These are phyloP conservation scores for Groenewaldozyma tartarivorans DNA, from an alignment of 805 yeast species.

Conservation along the genomic window DNA sequence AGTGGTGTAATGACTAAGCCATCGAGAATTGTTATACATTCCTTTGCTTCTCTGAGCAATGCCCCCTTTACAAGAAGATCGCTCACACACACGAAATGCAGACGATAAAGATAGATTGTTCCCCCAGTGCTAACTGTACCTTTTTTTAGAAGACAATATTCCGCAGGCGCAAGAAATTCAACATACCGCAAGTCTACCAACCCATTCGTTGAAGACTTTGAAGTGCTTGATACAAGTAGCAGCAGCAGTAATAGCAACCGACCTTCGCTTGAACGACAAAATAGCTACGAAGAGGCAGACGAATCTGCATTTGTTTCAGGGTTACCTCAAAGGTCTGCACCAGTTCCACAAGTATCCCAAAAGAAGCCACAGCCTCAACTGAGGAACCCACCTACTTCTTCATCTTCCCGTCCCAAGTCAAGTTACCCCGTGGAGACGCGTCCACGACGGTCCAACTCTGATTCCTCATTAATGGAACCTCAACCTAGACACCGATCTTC, in stretches of 20 bases:
- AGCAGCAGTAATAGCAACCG: not conserved
- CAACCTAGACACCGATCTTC: not conserved
- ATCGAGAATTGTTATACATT: too few species aligned
- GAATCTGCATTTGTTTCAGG: not conserved
- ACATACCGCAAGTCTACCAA: constrained; percentile 16
- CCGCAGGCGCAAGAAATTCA: too few species aligned
- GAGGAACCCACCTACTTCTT: constrained; percentile 1
- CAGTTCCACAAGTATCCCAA: not conserved
- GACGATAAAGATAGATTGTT: too few species aligned
- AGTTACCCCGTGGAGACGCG: constrained; percentile 20
- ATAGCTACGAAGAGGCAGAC: not conserved
- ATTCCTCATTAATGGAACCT: constrained; percentile 17
- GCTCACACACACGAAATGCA: too few species aligned
- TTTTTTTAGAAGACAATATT: too few species aligned
- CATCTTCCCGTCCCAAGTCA: not conserved
- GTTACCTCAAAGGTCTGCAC: not conserved
- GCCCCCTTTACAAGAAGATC: too few species aligned
- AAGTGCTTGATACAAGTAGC: not conserved
- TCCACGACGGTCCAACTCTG: constrained; percentile 20
- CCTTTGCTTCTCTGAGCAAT: too few species aligned
- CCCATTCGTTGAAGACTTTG: constrained; percentile 17
- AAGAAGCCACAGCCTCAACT: not conserved
- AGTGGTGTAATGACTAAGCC: too few species aligned
- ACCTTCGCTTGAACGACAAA: not conserved
- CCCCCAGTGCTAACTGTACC: too few species aligned